Evolutionary conservation across 2,329 filamentous ascomycete species (phyloP), one percentile per base, ranked within the genome.

Genomic region (Stemphylium lycopersici): DNA sequence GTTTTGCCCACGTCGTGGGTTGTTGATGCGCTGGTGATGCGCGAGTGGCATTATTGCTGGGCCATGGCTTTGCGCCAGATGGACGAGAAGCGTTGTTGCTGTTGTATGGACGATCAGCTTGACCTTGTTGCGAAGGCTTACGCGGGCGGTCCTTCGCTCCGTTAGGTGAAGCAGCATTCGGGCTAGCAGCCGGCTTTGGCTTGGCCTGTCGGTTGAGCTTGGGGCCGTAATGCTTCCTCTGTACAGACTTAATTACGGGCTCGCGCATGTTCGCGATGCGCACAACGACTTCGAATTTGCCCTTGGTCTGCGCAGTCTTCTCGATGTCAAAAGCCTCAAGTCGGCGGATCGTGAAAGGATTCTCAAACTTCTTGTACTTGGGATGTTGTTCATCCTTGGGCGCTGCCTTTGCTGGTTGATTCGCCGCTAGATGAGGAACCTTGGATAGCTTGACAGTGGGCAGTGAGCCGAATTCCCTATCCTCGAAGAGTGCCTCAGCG

Each of bases 391-490:
- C 62, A 18, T 64, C 65, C n/a, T 51, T 64, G n/a, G 64, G 64
- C 18, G 59, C 48, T n/a, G 48, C 51, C 43, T 65, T 66, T 7
- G 66, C 53, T 15, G 68, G 66, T 42, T 72, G 68, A 38, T 70
- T 69, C 7, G 71, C 71, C 29, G 69, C 69, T 18, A 73, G 60
- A 49, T 75, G 71, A 22, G 71, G 59, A 4, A 66, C 60, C 51
- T 73, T 72, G 18, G 72, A 57, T 10, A 71, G 32, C 48, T 61
- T 71, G 16, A 76, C 70, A 5, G 66, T 74, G 18, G 79, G 79
- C 49, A 76, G 65, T 5, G 79, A 81, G 31, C 79, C 79, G 48
- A 80, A 80, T 58, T 79, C 78, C 29, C 77, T 71, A 54, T 80
- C 78, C 52, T 77, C 75, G 42, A 80, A 78, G 18, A 80, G 70